Conservation (phyloP, 208 protist species). For the Strigomonas culicis region DNA sequence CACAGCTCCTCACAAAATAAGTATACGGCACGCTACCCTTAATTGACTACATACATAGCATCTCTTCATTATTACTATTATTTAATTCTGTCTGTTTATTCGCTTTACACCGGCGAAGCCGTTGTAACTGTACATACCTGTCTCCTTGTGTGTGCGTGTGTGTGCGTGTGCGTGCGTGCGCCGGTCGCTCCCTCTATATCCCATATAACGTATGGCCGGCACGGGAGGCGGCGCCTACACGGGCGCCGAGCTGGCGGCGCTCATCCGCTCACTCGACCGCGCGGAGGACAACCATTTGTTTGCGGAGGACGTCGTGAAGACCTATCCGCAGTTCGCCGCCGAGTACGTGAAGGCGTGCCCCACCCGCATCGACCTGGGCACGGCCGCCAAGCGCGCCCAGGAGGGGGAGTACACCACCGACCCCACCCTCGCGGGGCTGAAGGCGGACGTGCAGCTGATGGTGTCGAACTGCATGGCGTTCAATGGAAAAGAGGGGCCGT, state of each 20-base stretch:
- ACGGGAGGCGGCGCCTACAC: constrained; percentile 33
- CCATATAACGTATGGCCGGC: not conserved
- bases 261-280: constrained; percentile 70
- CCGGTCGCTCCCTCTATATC: not conserved
- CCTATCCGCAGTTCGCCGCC: constrained; percentile 72
- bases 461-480: constrained; percentile 81
- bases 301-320: constrained; percentile 62
- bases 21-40: too few relatives aligned
- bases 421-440: constrained; percentile 40
- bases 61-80: too few relatives aligned
- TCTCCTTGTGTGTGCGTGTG: not conserved
- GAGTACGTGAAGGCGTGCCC: constrained; percentile 73
- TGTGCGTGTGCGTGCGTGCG: too few relatives aligned
- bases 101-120: not conserved
- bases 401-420: constrained; percentile 62
- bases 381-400: constrained; percentile 52
- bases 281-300: constrained; percentile 74
- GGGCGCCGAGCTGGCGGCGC: constrained; percentile 50
- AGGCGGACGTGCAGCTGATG: constrained; percentile 75
- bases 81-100: not conserved
- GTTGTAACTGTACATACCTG: not conserved
- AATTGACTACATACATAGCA: too few relatives aligned
- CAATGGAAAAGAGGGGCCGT: constrained; percentile 55
- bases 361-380: constrained; percentile 68
- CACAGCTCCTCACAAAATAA: too few relatives aligned